Percentiles rank a stretch among this genome's conserved stretches.
phyloP scores from a whole-genome alignment of 352 stramenopile species.

The Pythium aristosporum region DNA sequence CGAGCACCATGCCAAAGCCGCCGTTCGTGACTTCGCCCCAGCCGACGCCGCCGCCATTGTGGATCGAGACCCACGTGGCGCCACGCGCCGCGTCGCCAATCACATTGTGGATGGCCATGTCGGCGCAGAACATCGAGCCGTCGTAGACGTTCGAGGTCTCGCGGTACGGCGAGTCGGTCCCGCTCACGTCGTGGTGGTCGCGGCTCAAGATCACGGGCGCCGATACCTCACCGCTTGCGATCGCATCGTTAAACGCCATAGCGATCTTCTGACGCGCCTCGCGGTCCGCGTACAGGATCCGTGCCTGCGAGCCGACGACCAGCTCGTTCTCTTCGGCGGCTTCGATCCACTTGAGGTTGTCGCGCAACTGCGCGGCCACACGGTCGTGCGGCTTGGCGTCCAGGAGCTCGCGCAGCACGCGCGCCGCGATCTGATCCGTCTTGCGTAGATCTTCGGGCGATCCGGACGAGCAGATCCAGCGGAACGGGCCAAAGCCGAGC shows the following conservation, averaged over 20 bases:
- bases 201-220: constrained; percentile 78
- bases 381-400: constrained; percentile 41
- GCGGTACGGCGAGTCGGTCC: constrained; percentile 87
- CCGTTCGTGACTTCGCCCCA: constrained; percentile 90
- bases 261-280: constrained; percentile 75
- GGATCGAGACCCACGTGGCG: constrained; percentile 85
- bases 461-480: constrained; percentile 85
- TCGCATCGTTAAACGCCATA: constrained; percentile 83
- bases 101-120: constrained; percentile 91
- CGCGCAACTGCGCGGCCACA: constrained; percentile 71
- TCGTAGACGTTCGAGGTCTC: constrained; percentile 90
- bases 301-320: constrained; percentile 86
- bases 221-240: constrained; percentile 61
- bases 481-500: constrained; percentile 88
- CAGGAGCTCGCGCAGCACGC: constrained; percentile 70
- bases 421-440: constrained; percentile 73
- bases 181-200: constrained; percentile 89
- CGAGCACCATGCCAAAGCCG: constrained; percentile 86
- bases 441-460: constrained; percentile 62
- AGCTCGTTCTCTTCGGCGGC: constrained; percentile 83
- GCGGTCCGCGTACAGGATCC: constrained; percentile 87
- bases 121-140: constrained; percentile 81
- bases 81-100: constrained; percentile 83
- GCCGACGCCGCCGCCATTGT: constrained; percentile 88
- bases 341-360: constrained; percentile 87